Evolutionary conservation across 495 filamentous ascomycete genomes (phyloP), one percentile per base, ranked within the genome.

Genomic region (Hypoxylon intermedium): DNA sequence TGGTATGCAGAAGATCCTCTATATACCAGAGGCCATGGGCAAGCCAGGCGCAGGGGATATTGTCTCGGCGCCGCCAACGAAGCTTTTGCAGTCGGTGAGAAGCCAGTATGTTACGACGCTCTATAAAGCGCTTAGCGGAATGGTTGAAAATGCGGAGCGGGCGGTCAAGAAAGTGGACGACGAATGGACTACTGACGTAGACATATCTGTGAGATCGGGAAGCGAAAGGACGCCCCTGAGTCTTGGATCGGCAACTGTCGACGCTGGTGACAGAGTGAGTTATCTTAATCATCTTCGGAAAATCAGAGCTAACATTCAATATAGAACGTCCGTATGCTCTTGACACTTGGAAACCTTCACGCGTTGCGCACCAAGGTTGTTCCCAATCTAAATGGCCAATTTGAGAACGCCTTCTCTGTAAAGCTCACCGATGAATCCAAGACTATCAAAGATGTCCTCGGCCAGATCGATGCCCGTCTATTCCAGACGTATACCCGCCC

Each of bases 111-210:
- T 96, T 3, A 89, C 86, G 2, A 93, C 91, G 34, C 79, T 98
- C 31, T 97, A 97, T 73, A 96, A 94, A 70, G 87, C 89, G 26
- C 76, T 98, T 3, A 91, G 91, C 65, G 94, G 93, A 2, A 89
- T 98, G 83, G 91, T 98, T 0, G 94, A 97, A 73, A 96, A 94
- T 73, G 93, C 94, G 26, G 92, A 97, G 74, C 85, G 82, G 33
- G 79, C 84, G 1, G 69, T 86, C 1, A 81, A 83, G 48, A 80
- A 80, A 48, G 78, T 83, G 26, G 83, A 83, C 24, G 82, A 82
- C 34, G 84, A 85, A 40, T 81, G 79, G 78, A 80, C 77, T 2
- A 75, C 75, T 6, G 86, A 90, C 54, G 23, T 70, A 68, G 63
- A 76, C 31, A 64, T 74, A 5, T 45, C 67, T 3, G 30, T 65